Evolutionary conservation across 441 rosid species (phyloP), one percentile per base, ranked within the genome.

Genomic region (Adansonia madagascariensis): DNA sequence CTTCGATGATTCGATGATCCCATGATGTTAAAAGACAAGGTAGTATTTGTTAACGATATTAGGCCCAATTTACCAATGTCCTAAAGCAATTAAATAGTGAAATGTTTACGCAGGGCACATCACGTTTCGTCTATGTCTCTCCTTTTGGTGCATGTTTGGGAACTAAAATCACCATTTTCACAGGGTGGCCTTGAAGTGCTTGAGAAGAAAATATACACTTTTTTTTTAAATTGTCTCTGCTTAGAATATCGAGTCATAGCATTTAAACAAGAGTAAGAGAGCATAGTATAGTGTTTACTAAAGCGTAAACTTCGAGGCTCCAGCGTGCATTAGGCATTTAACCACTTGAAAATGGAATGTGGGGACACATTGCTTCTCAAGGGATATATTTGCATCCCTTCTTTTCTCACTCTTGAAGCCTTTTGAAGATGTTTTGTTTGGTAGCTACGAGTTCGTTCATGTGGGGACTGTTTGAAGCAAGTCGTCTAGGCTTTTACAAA

Each of bases 351-450:
- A 75, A 6, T 62, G 60, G 66, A 49, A 17, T 76, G 72, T 73
- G 78, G 80, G 85, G 85, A 79, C 82, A 76, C 43, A 79, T 82
- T 76, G 73, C 15, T 27, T 6, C 3, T 46, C 76, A 82, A 79
- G 82, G 62, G 39, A 82, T 47, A 66, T 22, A 27, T 27, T 66
- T 35, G 59, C 71, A 53, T 63, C 43, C 22, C 49, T 74, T 68
- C 35, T 43, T 59, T 22, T 63, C 56, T 50, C 52, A 15, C 61
- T 76, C 66, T 66, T 82, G 67, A 75, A 79, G 79, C 84, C 75
- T 82, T 82, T 72, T 4, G 56, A 57, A 60, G 20, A 46, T 60
- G 60, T 15, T 43, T 31, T 2, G 24, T 14, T 66, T 50, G 74
- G 46, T 69, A 4, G 52, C 35, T 57, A 71, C 15, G 57, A 47